Conservation (phyloP, 108 stramenopile genomes). For the Schizochytrium sp. region DNA sequence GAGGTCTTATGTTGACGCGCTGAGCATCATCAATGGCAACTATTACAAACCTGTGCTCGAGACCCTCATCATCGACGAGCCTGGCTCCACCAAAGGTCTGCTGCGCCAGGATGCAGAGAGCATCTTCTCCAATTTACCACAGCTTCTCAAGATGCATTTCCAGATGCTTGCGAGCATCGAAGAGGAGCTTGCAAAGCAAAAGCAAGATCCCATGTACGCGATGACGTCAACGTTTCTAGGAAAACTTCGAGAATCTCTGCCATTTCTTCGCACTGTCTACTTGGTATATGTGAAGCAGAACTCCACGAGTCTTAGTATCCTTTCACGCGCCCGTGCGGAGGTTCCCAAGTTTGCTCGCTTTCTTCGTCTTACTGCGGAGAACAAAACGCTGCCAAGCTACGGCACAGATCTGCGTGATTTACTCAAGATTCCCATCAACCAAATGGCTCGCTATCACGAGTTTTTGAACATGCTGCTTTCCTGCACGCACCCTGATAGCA, state of each 20-base stretch:
- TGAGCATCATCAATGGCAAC: neutral
- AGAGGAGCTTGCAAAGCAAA: neutral
- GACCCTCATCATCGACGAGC: neutral
- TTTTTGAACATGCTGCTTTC: neutral
- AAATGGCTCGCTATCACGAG: neutral
- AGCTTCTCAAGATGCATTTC: neutral
- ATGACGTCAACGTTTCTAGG: neutral
- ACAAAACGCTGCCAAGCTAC: neutral
- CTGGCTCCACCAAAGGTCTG: neutral
- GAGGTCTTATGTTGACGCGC: neutral
- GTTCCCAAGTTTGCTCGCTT: neutral
- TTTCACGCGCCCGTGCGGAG: neutral
- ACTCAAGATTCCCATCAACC: neutral
- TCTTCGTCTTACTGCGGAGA: neutral
- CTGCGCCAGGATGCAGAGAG: neutral
- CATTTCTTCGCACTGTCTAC: neutral
- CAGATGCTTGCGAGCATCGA: neutral
- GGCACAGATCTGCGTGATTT: neutral
- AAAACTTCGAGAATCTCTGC: neutral
- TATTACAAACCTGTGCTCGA: neutral
- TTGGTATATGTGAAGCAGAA: constrained; percentile 6
- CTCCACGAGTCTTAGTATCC: neutral
- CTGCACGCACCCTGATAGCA: neutral
- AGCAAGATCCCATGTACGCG: neutral
- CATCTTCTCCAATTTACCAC: neutral